Percentiles rank a stretch among this genome's conserved stretches.
Evolutionary conservation across 2,329 filamentous ascomycete genomes (phyloP).

Genomic region (Falciphora oryzae): DNA sequence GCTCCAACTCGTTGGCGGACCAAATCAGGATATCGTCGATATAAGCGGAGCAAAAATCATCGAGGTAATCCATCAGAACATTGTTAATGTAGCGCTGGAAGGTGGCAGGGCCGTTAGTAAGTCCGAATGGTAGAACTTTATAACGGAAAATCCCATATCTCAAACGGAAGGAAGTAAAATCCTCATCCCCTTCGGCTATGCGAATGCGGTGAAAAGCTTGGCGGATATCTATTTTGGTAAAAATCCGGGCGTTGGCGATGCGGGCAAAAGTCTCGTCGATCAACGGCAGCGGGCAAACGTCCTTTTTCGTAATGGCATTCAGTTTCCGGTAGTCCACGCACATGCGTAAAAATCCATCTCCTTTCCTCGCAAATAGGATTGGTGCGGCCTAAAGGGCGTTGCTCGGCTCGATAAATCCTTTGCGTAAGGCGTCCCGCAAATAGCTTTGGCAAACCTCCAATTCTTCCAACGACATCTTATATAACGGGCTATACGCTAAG

Average conservation of each 20-base stretch:
- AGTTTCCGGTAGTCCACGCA: neutral
- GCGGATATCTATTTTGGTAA: neutral
- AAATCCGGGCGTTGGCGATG: neutral
- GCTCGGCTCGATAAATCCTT: neutral
- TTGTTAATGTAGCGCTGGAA: neutral
- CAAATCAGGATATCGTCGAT: neutral
- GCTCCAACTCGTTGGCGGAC: neutral
- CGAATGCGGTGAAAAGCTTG: neutral
- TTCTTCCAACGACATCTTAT: neutral
- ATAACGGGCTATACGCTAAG: neutral
- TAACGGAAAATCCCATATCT: neutral
- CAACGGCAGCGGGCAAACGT: too few species aligned
- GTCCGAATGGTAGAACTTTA: neutral
- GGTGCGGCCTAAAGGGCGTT: neutral
- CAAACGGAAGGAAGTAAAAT: neutral
- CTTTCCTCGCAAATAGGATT: neutral
- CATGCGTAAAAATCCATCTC: neutral
- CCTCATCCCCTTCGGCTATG: neutral
- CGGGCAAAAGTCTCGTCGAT: neutral
- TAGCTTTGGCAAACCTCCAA: neutral
- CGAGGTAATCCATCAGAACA: neutral
- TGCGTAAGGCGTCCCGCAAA: neutral
- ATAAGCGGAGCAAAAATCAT: neutral
- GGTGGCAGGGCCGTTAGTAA: neutral
- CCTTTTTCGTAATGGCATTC: neutral